phyloP scores from a whole-genome alignment of 1,284 basidiomycete genomes.

The Heterobasidion occidentale region DNA sequence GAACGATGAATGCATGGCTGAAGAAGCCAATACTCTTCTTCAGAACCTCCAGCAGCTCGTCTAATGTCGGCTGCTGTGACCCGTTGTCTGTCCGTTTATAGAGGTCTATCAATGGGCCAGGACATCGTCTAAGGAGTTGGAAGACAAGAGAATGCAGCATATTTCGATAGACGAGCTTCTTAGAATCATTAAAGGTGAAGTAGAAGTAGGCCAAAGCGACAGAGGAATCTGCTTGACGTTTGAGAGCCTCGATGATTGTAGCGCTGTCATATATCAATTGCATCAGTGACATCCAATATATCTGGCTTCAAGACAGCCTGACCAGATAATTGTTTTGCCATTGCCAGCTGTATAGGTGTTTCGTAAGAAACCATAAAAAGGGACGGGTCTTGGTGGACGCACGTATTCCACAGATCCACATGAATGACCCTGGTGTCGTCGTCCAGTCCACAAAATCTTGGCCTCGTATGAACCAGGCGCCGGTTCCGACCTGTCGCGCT shows the following conservation, averaged over 20 bases:
- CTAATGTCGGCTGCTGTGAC: not conserved
- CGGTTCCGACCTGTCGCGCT: not conserved
- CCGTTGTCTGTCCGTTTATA: not conserved
- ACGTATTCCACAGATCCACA: slow-evolving; percentile 3
- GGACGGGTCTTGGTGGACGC: not conserved
- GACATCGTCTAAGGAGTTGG: not conserved
- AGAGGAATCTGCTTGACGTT: not conserved
- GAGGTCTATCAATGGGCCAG: not conserved
- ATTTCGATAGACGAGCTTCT: not conserved
- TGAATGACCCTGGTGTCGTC: not conserved
- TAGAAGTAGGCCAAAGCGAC: slow-evolving; percentile 1
- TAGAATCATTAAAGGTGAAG: not conserved
- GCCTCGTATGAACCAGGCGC: not conserved
- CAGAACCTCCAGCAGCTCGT: not conserved
- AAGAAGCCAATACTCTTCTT: not conserved
- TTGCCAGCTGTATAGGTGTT: not conserved
- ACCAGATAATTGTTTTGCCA: slow-evolving; percentile 4
- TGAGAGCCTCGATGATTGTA: slow-evolving; percentile 1
- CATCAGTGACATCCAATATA: not conserved
- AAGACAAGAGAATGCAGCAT: slow-evolving; percentile 1
- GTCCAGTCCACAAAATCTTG: not conserved
- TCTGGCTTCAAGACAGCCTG: not conserved
- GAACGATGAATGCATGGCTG: not conserved
- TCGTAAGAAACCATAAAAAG: too few relatives aligned
- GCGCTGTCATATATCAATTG: not conserved